phyloP scores from a whole-genome alignment of 768 basidiomycete species.

The Russula brevipes region DNA sequence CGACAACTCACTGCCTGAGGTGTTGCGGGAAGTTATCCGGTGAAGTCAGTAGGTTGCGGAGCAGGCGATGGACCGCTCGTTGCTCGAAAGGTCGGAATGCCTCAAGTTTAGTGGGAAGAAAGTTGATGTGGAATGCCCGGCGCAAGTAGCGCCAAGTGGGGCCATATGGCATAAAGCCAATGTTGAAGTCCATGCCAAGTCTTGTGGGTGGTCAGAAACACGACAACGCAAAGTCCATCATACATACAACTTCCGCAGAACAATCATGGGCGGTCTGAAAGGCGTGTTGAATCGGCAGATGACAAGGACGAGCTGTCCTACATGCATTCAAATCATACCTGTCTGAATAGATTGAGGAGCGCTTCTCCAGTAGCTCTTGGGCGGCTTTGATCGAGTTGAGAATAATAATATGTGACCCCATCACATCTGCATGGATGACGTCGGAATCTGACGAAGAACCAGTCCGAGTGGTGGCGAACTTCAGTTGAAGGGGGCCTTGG shows the following conservation, averaged over 20 bases:
- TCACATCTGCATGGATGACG: constrained; percentile 25
- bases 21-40: constrained; percentile 31
- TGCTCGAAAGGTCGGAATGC: background rate
- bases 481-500: background rate
- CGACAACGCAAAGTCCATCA: background rate
- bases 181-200: background rate
- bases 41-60: background rate
- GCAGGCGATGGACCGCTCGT: background rate
- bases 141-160: background rate
- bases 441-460: constrained; percentile 10
- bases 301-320: background rate
- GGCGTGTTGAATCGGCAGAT: background rate
- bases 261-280: constrained; percentile 6
- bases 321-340: background rate
- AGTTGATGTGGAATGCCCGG: background rate
- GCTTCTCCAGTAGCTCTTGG: constrained; percentile 29
- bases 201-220: background rate
- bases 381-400: constrained; percentile 27
- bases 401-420: constrained; percentile 25
- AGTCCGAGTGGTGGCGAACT: background rate
- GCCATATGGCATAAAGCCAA: background rate
- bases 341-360: constrained; percentile 26
- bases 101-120: background rate
- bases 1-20: constrained; percentile 35
- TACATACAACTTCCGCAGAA: background rate